Conservation (phyloP, 176 grass and related monocot species). For the Pharus latifolius region DNA sequence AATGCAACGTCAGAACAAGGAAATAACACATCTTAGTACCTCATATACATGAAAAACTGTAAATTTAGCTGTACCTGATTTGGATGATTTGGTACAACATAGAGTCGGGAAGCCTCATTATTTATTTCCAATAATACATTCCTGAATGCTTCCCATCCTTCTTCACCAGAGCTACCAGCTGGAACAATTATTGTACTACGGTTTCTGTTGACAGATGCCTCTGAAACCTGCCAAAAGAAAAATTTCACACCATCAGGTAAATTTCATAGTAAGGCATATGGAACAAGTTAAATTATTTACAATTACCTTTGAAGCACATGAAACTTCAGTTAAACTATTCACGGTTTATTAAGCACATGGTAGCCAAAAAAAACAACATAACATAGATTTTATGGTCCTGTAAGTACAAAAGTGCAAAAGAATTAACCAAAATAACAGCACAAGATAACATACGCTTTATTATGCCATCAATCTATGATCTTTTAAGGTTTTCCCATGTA, state of each 20-base stretch:
- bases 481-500: neutral
- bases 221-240: conserved; percentile 64
- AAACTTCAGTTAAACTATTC: neutral
- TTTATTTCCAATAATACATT: conserved; percentile 87
- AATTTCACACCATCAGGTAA: neutral
- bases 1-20: neutral
- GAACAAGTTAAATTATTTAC: neutral
- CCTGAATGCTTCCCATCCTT: conserved; percentile 97
- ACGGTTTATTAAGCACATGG: neutral
- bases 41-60: neutral
- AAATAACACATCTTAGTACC: neutral
- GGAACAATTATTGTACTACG: conserved; percentile 96
- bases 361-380: neutral
- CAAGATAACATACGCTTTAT: too few species aligned
- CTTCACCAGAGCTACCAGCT: conserved; percentile 89
- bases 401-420: neutral
- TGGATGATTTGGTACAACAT: conserved; percentile 61
- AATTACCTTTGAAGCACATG: neutral
- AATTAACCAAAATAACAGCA: neutral
- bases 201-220: conserved; percentile 94
- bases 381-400: neutral
- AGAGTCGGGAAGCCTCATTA: conserved; percentile 60
- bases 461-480: neutral
- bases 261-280: neutral
- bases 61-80: conserved; percentile 31